Base-by-base conservation (phyloP, 805 yeast genomes). In the Myxozyma sirexii region DNA sequence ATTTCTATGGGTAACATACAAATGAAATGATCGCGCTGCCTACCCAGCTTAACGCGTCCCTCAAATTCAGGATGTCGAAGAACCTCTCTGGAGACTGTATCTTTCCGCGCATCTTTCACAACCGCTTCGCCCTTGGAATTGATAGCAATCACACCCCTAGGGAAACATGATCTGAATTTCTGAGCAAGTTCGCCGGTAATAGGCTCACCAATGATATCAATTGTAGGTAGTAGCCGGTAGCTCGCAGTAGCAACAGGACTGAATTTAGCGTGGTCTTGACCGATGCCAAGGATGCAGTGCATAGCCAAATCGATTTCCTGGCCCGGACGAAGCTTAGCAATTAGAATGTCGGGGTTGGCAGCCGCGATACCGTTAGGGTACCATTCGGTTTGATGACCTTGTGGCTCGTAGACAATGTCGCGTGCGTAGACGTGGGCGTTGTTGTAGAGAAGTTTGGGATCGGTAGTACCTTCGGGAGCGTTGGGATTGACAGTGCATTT, bases 241-340 rank as follows among this genome's bases (percentile, higher is more conserved):
- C 97, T 89, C 2, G 99, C 97, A 13, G 99, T 94, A 17, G 96
- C 83, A 10, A 94, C 99, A 4, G 99, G 99, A 6, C 97, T 90
- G 73, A 90, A 94, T 75, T 94, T 94, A 60, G 99, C 97, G 75
- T 94, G 99, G 74, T 94, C 99, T 43, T 90, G 76, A 54, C 97
- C 99, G 66, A 89, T 77, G 59, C 99, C 99, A 63, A 93, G 80
- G 31, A 92, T 80, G 73, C 97, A 94, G 76, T 91, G 97, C 58
- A 88, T 96, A 71, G 91, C 81, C 66, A 94, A 79, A 27, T 93
- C 83, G 64, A 94, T 92, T 76, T 94, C 98, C 77, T 94, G 99
- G 50, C 97, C 97, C 5, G 98, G 98, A 70, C 99, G 84, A 70
- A 94, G 79, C 76, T 94, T 94, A 54, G 97, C 97, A 55, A 94